Base-by-base conservation (phyloP, 2,329 filamentous ascomycete genomes). In the Claviceps fusiformis region DNA sequence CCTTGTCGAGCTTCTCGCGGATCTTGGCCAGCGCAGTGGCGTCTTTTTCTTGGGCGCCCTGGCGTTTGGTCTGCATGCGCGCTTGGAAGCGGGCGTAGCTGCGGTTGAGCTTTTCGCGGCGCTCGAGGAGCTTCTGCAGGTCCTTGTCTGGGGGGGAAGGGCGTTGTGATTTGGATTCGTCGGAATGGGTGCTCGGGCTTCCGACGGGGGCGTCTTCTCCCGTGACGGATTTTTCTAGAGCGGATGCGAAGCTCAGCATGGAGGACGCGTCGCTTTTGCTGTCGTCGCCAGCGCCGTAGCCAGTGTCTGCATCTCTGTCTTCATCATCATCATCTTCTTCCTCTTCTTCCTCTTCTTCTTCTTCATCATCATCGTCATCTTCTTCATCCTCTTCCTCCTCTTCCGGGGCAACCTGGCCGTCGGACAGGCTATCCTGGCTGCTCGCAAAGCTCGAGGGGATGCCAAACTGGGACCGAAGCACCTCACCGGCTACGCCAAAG, bases 1-100 rank as follows among this genome's bases (percentile, higher is more conserved):
- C 82, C 50, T 72, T 74, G 49, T 81, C 77, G 65, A 87, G 81
- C 63, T 80, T 83, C 63, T 85, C 81, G 35, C 78, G 76, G 8
- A 82, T 73, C 65, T 82, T 85, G 35, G 76, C 73, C 5, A 81
- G 59, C 1, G 74, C 72, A 1, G 71, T 67, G 52, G 71, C 72
- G 49, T 84, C 79, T 55, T 77, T 71, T 52, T 73, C 70, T 59
- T 75, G 68, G 56, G 73, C 73, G 39, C 79, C 78, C 11, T 69
- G 67, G 19, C 72, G 71, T 57, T 74, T 75, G 31, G 65, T 71
- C 35, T 68, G 61, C 39, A 71, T 67, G 48, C 74, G 79, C 58
- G 79, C 72, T 24, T 76, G 74, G 53, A 78, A 74, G 60, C 77
- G 76, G n/a, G 72, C 73, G 8, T 84, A 71, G 62, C 83, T 85